phyloP scores from a whole-genome alignment of 208 protist species.

The Leishmania tropica region DNA sequence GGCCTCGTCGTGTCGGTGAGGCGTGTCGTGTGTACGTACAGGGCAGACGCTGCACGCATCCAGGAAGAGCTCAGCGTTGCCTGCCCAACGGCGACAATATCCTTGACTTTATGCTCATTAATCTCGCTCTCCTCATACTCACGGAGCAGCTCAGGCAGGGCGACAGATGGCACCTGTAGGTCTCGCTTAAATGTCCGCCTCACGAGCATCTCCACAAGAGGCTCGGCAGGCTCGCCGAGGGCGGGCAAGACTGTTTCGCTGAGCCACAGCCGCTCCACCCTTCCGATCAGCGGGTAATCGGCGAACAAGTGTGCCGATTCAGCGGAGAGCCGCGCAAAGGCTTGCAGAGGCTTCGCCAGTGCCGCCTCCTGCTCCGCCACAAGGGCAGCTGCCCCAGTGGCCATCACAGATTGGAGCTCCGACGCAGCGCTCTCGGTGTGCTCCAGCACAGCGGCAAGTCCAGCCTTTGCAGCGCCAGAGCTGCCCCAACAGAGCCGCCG shows the following conservation, averaged over 20 bases:
- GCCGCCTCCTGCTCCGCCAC: constrained; percentile 10
- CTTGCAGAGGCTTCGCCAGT: constrained; percentile 28
- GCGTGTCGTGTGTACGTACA: constrained; percentile 4
- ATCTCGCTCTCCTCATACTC: constrained; percentile 74
- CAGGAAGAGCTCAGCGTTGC: constrained; percentile 20
- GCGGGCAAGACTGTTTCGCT: constrained; percentile 33
- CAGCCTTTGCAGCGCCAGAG: constrained; percentile 4
- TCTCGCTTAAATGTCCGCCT: constrained; percentile 79
- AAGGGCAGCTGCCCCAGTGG: not conserved
- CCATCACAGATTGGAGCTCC: not conserved
- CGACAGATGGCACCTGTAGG: constrained; percentile 41
- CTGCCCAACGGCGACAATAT: constrained; percentile 33
- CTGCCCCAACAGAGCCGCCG: constrained; percentile 22
- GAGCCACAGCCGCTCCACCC: constrained; percentile 57
- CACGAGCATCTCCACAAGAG: constrained; percentile 48
- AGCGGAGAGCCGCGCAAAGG: constrained; percentile 43
- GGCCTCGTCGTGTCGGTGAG: not conserved
- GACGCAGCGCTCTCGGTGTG: not conserved
- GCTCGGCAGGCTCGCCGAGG: constrained; percentile 16
- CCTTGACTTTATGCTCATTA: constrained; percentile 53
- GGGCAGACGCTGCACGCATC: constrained; percentile 19
- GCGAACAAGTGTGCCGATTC: constrained; percentile 57
- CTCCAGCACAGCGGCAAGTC: constrained; percentile 16
- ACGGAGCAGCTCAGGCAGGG: constrained; percentile 33
- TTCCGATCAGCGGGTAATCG: constrained; percentile 44